phyloP scores from a whole-genome alignment of 371 early-diverging fungal genomes.

The Circinella minor region DNA sequence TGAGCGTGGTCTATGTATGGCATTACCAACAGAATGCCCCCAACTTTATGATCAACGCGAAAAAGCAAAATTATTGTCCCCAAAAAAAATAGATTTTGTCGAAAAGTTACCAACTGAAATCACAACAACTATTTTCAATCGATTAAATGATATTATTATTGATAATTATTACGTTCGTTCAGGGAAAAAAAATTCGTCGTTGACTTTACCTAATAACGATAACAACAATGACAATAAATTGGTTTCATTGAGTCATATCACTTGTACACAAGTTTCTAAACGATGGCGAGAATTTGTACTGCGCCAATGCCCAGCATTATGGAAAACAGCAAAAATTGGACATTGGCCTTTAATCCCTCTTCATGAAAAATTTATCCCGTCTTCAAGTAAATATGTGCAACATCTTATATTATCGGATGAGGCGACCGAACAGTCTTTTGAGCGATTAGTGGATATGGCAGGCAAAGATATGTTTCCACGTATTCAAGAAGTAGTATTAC shows the following conservation, averaged over 20 bases:
- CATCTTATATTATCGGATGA: neutral
- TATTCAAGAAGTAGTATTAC: too few species aligned
- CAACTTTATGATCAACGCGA: neutral
- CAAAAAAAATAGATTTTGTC: neutral
- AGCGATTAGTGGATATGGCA: too few species aligned
- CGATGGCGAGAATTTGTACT: neutral
- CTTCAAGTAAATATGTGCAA: neutral
- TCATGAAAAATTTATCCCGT: neutral
- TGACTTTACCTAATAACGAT: neutral
- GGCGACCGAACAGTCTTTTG: too few species aligned
- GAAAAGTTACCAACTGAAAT: neutral
- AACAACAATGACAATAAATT: neutral
- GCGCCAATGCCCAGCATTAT: neutral
- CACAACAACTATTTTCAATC: neutral
- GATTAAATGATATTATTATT: neutral
- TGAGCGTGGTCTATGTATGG: slow-evolving; percentile 13
- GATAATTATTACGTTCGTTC: neutral
- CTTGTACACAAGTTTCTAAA: neutral
- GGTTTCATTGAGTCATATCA: too few species aligned
- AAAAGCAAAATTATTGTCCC: neutral
- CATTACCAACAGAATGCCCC: neutral
- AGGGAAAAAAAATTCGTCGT: too few species aligned
- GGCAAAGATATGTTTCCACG: too few species aligned
- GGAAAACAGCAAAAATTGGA: neutral
- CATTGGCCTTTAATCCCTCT: neutral